Evolutionary conservation across 768 basidiomycete species (phyloP), one percentile per base, ranked within the genome.

Genomic region (Xerocomus spinulosus): DNA sequence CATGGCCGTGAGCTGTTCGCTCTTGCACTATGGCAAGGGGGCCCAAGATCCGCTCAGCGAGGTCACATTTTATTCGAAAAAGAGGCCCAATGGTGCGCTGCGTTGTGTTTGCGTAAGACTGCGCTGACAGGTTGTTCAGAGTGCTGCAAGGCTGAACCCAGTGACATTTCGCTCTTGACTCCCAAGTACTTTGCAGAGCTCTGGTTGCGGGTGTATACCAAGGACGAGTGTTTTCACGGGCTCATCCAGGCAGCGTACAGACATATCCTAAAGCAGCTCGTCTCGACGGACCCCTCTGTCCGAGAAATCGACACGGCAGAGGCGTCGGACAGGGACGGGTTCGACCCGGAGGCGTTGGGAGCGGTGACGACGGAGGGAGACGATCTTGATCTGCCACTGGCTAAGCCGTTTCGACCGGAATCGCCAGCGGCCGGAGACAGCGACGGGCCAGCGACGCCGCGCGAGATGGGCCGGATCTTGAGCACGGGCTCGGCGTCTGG

Each of bases 11-110:
- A 77, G 82, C 42, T 69, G 81, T 13, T 64, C 80, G 2, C 56
- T 62, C n/a, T 73, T 91, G 74, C 90, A 92, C 59, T 84, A 86
- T 56, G 90, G 89, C 3, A 87, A 85, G 80, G 71, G 77, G 53
- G 78, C 80, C 36, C 63, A 70, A 51, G 87, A 87, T 55, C 90
- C 90, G 1, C 59, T 91, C 38, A 76, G 83, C 37, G 73, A 67
- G 14, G 78, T 89, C 44, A 79, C 74, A 59, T 92, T 91, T 58
- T 91, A 89, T 57, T 79, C 81, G 0, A 90, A 90, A 63, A 68
- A 72, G 13, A 71, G 76, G 15, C 79, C 78, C 0, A 64, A 82
- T 48, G 56, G 87, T 89, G 57, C 49, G 74, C 63, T 12, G 15
- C n/a, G n/a, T n/a, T n/a, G n/a, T 21, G 10, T 9, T 7, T 18